Evolutionary conservation across 2,329 filamentous ascomycete genomes (phyloP).

Genomic region (Fusarium citri): DNA sequence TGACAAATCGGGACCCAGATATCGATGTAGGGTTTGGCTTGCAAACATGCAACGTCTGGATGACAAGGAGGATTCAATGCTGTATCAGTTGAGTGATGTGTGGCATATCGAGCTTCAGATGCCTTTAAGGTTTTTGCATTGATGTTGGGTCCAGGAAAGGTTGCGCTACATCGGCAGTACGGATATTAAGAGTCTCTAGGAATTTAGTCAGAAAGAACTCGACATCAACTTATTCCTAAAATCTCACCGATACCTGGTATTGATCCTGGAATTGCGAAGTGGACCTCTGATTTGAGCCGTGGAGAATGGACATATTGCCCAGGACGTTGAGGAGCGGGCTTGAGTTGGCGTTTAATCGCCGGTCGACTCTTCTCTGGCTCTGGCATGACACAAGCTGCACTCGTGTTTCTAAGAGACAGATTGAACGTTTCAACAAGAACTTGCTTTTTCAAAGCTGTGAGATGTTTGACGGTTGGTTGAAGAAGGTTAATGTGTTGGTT

Average conservation of each 20-base stretch:
- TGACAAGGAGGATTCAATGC: neutral
- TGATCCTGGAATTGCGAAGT: constrained; percentile 46
- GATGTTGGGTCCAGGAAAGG: constrained; percentile 52
- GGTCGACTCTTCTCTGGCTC: constrained; percentile 21
- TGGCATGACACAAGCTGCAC: constrained; percentile 28
- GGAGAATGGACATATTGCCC: constrained; percentile 43
- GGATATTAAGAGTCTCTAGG: constrained; percentile 46
- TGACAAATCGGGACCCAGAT: neutral
- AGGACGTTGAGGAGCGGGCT: constrained; percentile 40
- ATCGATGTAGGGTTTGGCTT: neutral
- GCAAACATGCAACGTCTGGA: neutral
- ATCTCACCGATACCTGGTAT: constrained; percentile 44
- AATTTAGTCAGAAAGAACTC: neutral
- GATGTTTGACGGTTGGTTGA: neutral
- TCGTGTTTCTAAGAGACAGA: neutral
- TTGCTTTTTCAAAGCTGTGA: neutral
- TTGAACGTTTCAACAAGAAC: neutral
- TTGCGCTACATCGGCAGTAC: constrained; percentile 47
- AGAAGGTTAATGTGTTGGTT: neutral
- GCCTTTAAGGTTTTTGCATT: constrained; percentile 32
- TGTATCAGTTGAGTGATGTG: constrained; percentile 2
- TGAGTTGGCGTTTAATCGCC: constrained; percentile 42
- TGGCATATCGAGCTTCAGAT: neutral
- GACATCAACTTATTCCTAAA: neutral
- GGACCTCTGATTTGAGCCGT: constrained; percentile 45